Percentiles rank a stretch among this genome's conserved stretches.
Evolutionary conservation across 768 basidiomycete genomes (phyloP).

Genomic region (Rhizopogon rudus): DNA sequence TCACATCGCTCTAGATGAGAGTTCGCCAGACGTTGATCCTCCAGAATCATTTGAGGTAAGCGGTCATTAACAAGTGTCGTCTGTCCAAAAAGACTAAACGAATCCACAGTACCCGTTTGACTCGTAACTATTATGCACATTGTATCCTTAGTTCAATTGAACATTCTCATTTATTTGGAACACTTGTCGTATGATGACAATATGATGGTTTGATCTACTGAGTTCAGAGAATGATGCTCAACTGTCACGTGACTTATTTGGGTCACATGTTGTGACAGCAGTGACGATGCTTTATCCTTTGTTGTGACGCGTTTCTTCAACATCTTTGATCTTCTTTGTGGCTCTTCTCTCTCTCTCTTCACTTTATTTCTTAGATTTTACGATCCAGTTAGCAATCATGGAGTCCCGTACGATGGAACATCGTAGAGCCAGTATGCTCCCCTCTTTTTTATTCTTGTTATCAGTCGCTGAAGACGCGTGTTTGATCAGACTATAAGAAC

Average conservation of each 20-base stretch:
- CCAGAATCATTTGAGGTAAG: conserved; percentile 84
- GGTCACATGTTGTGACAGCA: background rate
- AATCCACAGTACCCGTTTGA: conserved; percentile 71
- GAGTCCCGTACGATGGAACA: conserved; percentile 72
- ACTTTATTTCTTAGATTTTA: conserved; percentile 1
- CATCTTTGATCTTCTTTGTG: conserved; percentile 1
- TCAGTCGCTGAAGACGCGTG: conserved; percentile 33
- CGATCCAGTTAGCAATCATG: conserved; percentile 25
- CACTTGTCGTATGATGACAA: background rate
- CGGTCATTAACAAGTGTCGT: conserved; percentile 1
- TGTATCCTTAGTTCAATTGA: conserved; percentile 6
- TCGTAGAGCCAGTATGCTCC: conserved; percentile 60
- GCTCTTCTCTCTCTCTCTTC: conserved; percentile 7
- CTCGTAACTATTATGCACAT: conserved; percentile 27
- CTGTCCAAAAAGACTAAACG: conserved; percentile 10
- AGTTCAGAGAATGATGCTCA: conserved; percentile 1
- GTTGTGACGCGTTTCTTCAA: conserved; percentile 13
- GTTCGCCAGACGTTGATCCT: conserved; percentile 64
- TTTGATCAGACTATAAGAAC: conserved; percentile 75
- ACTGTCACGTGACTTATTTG: background rate
- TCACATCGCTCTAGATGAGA: conserved; percentile 69
- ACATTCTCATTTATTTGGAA: background rate
- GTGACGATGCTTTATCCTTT: conserved; percentile 7
- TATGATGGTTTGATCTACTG: background rate
- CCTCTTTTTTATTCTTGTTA: conserved; percentile 5